Evolutionary conservation across 2,329 filamentous ascomycete genomes (phyloP), one percentile per base, ranked within the genome.

Genomic region (Myriangium duriaei): DNA sequence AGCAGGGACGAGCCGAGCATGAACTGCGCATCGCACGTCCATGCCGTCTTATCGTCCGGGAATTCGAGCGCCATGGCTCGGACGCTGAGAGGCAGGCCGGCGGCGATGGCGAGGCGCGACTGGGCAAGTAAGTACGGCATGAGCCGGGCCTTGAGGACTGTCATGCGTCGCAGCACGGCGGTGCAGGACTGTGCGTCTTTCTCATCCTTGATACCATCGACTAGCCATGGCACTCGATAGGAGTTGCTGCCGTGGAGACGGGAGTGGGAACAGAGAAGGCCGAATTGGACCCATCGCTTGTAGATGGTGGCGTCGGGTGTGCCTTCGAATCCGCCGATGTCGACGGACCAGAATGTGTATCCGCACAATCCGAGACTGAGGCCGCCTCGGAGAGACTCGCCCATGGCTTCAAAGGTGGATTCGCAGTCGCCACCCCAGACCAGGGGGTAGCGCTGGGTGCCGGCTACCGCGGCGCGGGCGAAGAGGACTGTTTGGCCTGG

Each of bases 261-360:
- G 26, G 75, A 80, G 55, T 84, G 79, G 7, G 72, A 74, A 47
- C 76, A 81, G 29, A 84, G 59, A 1, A 83, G 65, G 0, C 79
- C 79, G 55, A 83, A 81, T n/a, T 77, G 77, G 4, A 83, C 77
- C 79, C 79, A 84, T 34, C 79, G 73, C 60, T 83, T 84, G 59
- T 84, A 84, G 48, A 84, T 71, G 73, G 75, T 2, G 66, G 68
- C 3, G 32, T 54, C 45, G 0, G 79, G 79, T 3, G 59, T 69
- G 2, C 79, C 79, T 51, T 84, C 79, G 48, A 84, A 81, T 1
- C 77, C 78, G 34, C 78, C 77, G 47, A 81, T 81, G 50, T 81
- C 78, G 45, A 72, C 75, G 21, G 73, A 75, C 76, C 77, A 81
- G 58, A 75, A 81, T 10, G 71, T 69, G 53, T 75, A 80, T 2